These are phyloP conservation scores for Coffea eugenioides DNA, from an alignment of 257 asterid genomes.

Conservation along the genomic window DNA sequence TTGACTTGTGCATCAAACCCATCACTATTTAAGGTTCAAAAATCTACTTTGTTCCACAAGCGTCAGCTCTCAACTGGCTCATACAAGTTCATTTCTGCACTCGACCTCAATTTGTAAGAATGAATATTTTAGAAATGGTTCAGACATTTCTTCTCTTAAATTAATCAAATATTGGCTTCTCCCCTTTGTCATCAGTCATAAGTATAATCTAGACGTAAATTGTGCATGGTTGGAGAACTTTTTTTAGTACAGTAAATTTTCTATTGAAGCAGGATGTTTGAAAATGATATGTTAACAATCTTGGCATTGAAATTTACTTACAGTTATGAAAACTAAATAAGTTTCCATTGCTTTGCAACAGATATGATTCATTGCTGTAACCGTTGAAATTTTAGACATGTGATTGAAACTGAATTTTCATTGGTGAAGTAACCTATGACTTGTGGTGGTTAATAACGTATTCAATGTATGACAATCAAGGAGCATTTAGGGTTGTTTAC, in stretches of 20 bases:
- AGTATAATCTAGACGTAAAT: background rate
- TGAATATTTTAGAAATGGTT: background rate
- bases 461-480: background rate
- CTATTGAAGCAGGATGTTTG: background rate
- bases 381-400: background rate
- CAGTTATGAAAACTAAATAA: too few species aligned
- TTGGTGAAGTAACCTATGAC: background rate
- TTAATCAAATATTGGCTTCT: background rate
- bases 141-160: background rate
- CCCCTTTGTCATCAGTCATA: too few species aligned
- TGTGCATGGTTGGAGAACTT: background rate
- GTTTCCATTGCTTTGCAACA: background rate
- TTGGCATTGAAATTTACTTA: background rate
- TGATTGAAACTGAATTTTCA: background rate
- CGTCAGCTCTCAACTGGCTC: slow-evolving; percentile 1
- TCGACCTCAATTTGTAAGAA: background rate
- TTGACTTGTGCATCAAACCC: too few species aligned
- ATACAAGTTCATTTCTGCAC: background rate
- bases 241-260: background rate
- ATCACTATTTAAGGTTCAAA: background rate
- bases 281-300: background rate
- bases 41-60: background rate
- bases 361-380: too few species aligned
- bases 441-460: background rate
- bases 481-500: background rate